These are phyloP conservation scores for Alternaria postmessia DNA, from an alignment of 2,329 filamentous ascomycete species.

Conservation along the genomic window DNA sequence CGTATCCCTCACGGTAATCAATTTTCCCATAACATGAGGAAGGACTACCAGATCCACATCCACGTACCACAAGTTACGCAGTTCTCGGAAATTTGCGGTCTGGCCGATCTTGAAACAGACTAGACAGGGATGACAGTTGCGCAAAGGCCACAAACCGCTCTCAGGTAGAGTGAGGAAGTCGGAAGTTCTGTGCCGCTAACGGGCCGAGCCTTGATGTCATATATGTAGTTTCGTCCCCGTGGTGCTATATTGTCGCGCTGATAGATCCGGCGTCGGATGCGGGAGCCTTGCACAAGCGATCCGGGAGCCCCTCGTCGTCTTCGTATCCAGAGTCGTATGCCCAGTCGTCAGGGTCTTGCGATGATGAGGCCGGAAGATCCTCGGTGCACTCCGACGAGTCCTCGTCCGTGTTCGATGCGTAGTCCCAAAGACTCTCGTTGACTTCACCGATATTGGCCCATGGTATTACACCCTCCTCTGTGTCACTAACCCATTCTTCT, in stretches of 20 bases:
- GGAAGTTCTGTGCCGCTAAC: background rate
- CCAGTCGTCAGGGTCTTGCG: background rate
- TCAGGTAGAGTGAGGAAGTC: background rate
- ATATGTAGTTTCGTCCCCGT: background rate
- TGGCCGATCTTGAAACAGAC: conserved; percentile 2
- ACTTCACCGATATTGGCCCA: background rate
- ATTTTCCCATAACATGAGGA: conserved; percentile 2
- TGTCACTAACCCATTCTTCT: background rate
- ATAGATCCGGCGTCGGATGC: background rate
- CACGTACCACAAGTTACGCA: conserved; percentile 5
- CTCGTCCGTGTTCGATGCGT: background rate
- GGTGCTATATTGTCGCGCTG: background rate
- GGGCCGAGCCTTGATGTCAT: background rate
- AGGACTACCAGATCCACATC: conserved; percentile 1
- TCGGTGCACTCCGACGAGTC: background rate
- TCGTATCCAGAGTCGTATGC: background rate
- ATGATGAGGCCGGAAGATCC: background rate
- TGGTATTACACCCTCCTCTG: background rate
- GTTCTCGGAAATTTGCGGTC: background rate
- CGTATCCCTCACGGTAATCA: background rate
- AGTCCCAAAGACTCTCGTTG: background rate
- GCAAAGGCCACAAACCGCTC: background rate
- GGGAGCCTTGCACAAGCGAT: background rate
- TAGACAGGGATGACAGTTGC: conserved; percentile 4
- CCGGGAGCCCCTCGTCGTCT: background rate